These are phyloP conservation scores for Penicillium oxalicum DNA, from an alignment of 2,329 filamentous ascomycete genomes.

Conservation along the genomic window DNA sequence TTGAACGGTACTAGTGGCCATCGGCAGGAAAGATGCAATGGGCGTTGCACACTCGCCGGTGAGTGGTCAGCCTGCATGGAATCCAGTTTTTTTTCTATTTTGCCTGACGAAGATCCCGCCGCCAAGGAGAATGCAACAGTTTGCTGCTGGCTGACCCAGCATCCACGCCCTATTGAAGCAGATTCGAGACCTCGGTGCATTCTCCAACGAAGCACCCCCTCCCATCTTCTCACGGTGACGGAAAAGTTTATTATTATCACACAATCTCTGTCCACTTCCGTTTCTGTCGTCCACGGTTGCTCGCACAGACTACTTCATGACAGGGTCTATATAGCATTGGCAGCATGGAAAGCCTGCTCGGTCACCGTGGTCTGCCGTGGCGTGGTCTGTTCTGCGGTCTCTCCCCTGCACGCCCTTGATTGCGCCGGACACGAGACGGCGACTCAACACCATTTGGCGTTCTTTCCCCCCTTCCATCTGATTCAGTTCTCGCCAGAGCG, in stretches of 20 bases:
- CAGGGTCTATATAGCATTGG: too few species aligned
- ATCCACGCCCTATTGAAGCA: background rate
- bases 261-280: background rate
- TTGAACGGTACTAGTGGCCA: too few species aligned
- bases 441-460: too few species aligned
- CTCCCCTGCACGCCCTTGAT: background rate
- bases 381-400: background rate
- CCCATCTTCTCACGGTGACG: background rate
- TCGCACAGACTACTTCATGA: background rate
- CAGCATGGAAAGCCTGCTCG: background rate
- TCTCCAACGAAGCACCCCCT: background rate
- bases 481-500: too few species aligned
- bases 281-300: background rate
- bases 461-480: too few species aligned
- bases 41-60: too few species aligned
- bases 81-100: too few species aligned
- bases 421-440: background rate
- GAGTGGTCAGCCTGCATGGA: too few species aligned
- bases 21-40: too few species aligned
- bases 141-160: background rate
- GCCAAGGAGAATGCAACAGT: too few species aligned
- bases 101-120: too few species aligned
- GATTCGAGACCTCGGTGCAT: background rate
- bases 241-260: background rate
- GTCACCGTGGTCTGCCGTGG: background rate